These are phyloP conservation scores for Lactarius akahatsu DNA, from an alignment of 768 basidiomycete genomes.

Conservation along the genomic window DNA sequence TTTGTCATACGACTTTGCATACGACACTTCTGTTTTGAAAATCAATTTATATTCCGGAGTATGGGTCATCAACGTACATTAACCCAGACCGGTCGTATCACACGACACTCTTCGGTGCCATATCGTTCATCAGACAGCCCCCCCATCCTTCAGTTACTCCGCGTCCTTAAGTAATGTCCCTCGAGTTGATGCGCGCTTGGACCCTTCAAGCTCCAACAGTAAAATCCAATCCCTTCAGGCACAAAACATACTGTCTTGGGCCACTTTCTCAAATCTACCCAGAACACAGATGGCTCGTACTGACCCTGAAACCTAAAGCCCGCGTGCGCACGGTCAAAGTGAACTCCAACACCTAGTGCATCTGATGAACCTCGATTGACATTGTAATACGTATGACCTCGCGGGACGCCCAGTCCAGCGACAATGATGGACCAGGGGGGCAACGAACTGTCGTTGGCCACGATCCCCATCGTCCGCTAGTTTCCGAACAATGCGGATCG, in stretches of 20 bases:
- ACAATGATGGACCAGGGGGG: not conserved
- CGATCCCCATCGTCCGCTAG: not conserved
- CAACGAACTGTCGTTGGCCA: not conserved
- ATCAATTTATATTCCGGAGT: too few relatives aligned
- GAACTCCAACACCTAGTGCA: not conserved
- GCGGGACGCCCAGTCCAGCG: not conserved
- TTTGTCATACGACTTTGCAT: not conserved
- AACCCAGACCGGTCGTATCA: not conserved
- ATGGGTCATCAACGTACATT: too few relatives aligned
- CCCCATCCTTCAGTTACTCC: not conserved
- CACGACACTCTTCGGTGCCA: not conserved
- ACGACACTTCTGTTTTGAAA: too few relatives aligned
- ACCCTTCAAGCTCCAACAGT: too few relatives aligned
- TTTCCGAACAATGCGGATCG: not conserved
- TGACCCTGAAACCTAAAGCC: not conserved
- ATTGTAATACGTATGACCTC: not conserved
- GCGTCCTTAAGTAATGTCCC: too few relatives aligned
- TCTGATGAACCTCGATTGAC: not conserved
- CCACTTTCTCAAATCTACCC: not conserved
- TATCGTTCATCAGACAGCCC: not conserved
- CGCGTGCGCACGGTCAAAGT: not conserved
- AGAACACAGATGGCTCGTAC: too few relatives aligned
- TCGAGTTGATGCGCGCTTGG: not conserved
- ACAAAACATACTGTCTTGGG: not conserved
- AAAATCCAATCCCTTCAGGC: not conserved